phyloP scores from a whole-genome alignment of 2,329 filamentous ascomycete genomes.

The Sclerotinia spermophila region DNA sequence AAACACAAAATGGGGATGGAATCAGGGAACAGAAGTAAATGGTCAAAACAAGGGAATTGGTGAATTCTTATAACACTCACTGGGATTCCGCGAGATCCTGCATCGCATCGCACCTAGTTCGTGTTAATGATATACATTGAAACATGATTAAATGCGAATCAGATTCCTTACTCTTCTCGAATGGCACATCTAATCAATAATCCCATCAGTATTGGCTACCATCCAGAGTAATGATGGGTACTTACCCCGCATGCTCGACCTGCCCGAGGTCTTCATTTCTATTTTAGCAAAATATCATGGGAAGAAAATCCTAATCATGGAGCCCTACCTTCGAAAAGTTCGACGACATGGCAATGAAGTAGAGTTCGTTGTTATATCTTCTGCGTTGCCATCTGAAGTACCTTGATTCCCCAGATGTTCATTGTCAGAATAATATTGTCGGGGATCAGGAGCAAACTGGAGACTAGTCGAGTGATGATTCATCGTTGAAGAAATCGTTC shows the following conservation, averaged over 20 bases:
- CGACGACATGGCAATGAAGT: background rate
- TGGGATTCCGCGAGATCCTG: conserved; percentile 88
- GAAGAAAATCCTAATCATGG: background rate
- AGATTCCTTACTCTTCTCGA: conserved; percentile 9
- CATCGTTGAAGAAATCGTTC: background rate
- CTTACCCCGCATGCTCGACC: conserved; percentile 19
- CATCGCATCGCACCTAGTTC: conserved; percentile 87
- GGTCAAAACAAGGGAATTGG: background rate
- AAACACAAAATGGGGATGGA: background rate
- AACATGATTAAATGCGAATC: background rate
- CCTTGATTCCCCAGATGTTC: background rate
- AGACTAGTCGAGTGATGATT: background rate
- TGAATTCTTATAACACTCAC: background rate
- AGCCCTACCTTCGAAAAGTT: conserved; percentile 7
- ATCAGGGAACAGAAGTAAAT: background rate
- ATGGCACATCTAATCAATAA: conserved; percentile 5
- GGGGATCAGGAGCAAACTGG: background rate
- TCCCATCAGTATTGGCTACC: background rate
- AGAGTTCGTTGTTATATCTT: background rate
- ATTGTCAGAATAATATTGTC: background rate
- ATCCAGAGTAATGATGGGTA: background rate
- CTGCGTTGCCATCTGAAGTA: background rate
- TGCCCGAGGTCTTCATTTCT: conserved; percentile 12
- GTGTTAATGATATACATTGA: conserved; percentile 22
- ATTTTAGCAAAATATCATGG: background rate